phyloP scores from a whole-genome alignment of 352 stramenopile species.

The Globisporangium ultimum region DNA sequence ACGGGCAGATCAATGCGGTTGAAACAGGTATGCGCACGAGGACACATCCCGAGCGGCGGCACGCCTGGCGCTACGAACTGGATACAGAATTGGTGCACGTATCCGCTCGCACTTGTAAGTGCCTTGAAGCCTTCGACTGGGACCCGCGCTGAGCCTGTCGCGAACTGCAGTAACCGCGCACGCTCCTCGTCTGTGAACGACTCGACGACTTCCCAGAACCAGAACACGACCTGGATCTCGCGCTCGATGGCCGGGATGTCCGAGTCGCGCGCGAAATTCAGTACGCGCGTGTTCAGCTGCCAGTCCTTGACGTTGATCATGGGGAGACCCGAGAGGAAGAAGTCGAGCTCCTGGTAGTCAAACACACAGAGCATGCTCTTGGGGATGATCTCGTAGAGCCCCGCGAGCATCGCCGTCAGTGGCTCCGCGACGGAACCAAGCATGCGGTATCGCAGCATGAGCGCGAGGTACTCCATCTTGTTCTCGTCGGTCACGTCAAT shows the following conservation, averaged over 20 bases:
- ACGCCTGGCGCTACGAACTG: conserved; percentile 55
- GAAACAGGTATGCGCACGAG: conserved; percentile 85
- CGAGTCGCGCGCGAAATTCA: conserved; percentile 40
- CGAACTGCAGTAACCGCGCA: conserved; percentile 96
- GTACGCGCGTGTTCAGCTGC: conserved; percentile 68
- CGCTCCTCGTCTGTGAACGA: conserved; percentile 91
- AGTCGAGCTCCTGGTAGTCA: conserved; percentile 95
- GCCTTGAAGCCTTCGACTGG: conserved; percentile 80
- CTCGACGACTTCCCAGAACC: conserved; percentile 90
- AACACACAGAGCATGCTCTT: conserved; percentile 88
- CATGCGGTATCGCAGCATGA: conserved; percentile 93
- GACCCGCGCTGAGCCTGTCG: conserved; percentile 96
- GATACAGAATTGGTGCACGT: conserved; percentile 78
- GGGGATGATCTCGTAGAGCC: conserved; percentile 92
- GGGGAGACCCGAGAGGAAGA: conserved; percentile 88
- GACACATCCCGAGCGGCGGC: conserved; percentile 58
- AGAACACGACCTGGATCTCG: conserved; percentile 72
- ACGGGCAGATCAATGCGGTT: conserved; percentile 85
- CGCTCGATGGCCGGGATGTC: conserved; percentile 42
- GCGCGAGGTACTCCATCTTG: conserved; percentile 93
- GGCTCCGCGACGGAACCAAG: conserved; percentile 88
- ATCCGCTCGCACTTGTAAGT: conserved; percentile 76
- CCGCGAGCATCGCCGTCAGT: conserved; percentile 88
- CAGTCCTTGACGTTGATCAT: conserved; percentile 88
- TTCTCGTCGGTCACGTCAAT: conserved; percentile 95